Base-by-base conservation (phyloP, 495 filamentous ascomycete genomes). In the Talaromyces proteolyticus region DNA sequence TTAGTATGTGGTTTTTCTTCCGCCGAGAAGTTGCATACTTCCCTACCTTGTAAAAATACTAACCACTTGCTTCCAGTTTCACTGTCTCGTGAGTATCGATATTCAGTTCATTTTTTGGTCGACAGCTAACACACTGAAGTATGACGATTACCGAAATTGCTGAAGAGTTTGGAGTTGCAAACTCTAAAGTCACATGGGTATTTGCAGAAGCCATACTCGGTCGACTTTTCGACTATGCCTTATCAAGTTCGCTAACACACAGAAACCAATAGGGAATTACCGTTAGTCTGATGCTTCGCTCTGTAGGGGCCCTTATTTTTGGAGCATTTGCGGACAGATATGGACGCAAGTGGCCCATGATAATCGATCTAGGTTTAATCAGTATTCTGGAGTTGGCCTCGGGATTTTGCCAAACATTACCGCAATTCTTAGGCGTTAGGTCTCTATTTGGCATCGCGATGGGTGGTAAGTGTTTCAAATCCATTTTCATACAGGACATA, bases 261-360 rank as follows among this genome's bases (percentile, higher is more conserved):
- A n/a, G n/a, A n/a, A n/a, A n/a, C n/a, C n/a, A n/a, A n/a, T n/a
- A n/a, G n/a, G n/a, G 62, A 23, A 88, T 90, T 54, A 90, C 86
- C 0, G 69, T 89, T 10, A 84, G 88, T 40, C 72, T 90, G 1
- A 89, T 90, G 86, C 75, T 88, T 58, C 70, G 84, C 40, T 85
- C 82, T 4, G 78, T 87, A 19, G 86, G 86, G 2, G 75, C 82
- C 25, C 71, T 84, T 49, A 52, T 78, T 20, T 90, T 89, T 56
- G 86, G 86, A 23, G 68, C 89, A 29, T 82, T 81, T 1, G 67
- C 82, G 1, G 86, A 90, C 71, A 73, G 85, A 26, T 90, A 82
- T 53, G 86, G 86, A 23, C 70, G 86, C 12, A 90, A 88, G 61
- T 89, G 85, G 85, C 85, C 85, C 88, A n/a, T 89, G 55, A 69